Conservation (phyloP, 2,329 filamentous ascomycete genomes). For the Ilyonectria robusta region DNA sequence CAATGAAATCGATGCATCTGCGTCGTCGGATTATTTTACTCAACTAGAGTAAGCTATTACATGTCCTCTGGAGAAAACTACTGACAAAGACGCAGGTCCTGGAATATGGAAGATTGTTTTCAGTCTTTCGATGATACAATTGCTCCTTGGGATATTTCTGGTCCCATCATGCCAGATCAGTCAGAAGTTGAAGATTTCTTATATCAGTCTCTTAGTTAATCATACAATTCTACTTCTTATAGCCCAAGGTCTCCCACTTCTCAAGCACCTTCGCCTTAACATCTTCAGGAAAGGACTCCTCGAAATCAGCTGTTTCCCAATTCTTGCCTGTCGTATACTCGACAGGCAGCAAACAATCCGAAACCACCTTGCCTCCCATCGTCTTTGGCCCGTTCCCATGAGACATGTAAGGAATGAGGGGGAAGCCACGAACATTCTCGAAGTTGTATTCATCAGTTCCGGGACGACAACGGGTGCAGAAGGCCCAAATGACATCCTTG, state of each 20-base stretch:
- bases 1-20: background rate
- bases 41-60: background rate
- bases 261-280: slow-evolving; percentile 54
- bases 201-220: background rate
- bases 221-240: slow-evolving; percentile 17
- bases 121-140: slow-evolving; percentile 32
- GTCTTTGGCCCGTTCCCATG: slow-evolving; percentile 54
- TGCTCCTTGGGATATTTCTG: slow-evolving; percentile 35
- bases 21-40: background rate
- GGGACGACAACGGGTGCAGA: slow-evolving; percentile 62
- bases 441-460: slow-evolving; percentile 60
- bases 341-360: slow-evolving; percentile 57
- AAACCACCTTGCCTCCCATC: slow-evolving; percentile 62
- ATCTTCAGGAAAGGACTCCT: slow-evolving; percentile 54
- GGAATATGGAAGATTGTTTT: slow-evolving; percentile 35
- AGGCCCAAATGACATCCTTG: slow-evolving; percentile 65
- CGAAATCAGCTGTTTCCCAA: slow-evolving; percentile 52
- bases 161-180: slow-evolving; percentile 38
- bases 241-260: slow-evolving; percentile 53
- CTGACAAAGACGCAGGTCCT: slow-evolving; percentile 1
- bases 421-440: slow-evolving; percentile 60
- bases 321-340: slow-evolving; percentile 57
- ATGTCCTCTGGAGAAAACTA: too few species aligned
- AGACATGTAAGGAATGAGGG: slow-evolving; percentile 62
- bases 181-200: background rate